Conservation (phyloP, 805 yeast genomes). For the Myxozyma geophila region DNA sequence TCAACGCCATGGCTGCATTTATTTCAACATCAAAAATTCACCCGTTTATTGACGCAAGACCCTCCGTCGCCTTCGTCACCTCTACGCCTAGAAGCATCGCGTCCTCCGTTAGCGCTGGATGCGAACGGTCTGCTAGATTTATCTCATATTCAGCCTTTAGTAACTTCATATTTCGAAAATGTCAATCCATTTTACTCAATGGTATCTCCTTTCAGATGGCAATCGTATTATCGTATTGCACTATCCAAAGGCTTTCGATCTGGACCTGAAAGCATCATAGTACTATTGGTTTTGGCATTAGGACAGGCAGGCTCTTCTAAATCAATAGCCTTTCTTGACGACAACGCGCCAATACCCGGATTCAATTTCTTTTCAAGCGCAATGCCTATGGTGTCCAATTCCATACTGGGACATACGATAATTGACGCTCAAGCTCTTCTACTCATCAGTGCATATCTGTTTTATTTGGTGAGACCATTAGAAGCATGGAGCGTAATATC, state of each 20-base stretch:
- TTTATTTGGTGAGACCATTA: slow-evolving; percentile 25
- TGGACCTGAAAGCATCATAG: slow-evolving; percentile 29
- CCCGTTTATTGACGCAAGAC: slow-evolving; percentile 9
- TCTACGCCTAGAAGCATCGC: slow-evolving; percentile 15
- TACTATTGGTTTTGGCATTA: slow-evolving; percentile 26
- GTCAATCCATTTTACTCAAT: slow-evolving; percentile 28
- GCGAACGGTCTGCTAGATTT: slow-evolving; percentile 24
- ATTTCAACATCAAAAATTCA: slow-evolving; percentile 10
- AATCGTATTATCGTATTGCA: slow-evolving; percentile 21
- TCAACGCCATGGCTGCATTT: slow-evolving; percentile 30
- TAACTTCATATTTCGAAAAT: slow-evolving; percentile 19
- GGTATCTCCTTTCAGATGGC: slow-evolving; percentile 29
- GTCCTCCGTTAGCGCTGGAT: slow-evolving; percentile 13
- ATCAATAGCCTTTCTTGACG: not conserved
- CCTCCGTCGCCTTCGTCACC: slow-evolving; percentile 8
- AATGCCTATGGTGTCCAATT: slow-evolving; percentile 21
- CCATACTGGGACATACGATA: slow-evolving; percentile 17
- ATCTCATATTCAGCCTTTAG: slow-evolving; percentile 29
- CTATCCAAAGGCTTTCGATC: slow-evolving; percentile 22
- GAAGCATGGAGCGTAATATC: slow-evolving; percentile 28
- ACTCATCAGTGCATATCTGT: slow-evolving; percentile 23
- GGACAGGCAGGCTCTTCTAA: slow-evolving; percentile 19
- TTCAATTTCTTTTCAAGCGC: slow-evolving; percentile 24
- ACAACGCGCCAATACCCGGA: slow-evolving; percentile 16
- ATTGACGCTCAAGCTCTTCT: slow-evolving; percentile 26